A percentile compares a stretch with the other conserved stretches of the same genome.
Evolutionary conservation across 2,329 filamentous ascomycete species (phyloP).

Genomic region (Aurifilum marmelostoma): DNA sequence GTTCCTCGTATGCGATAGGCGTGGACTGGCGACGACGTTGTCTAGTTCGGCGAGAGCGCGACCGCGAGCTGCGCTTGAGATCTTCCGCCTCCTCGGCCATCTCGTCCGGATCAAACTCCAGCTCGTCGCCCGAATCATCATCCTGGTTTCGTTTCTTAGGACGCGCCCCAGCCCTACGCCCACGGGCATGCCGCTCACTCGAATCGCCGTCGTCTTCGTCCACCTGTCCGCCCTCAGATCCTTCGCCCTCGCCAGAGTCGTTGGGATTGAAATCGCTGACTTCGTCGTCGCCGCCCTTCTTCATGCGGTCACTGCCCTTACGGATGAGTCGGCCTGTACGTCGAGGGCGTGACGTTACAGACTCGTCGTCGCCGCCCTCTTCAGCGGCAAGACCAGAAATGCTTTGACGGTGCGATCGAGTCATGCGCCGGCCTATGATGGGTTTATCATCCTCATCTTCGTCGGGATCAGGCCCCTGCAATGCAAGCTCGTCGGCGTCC

Average conservation of each 20-base stretch:
- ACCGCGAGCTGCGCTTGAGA: slow-evolving; percentile 57
- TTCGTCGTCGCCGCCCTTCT: slow-evolving; percentile 53
- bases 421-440: slow-evolving; percentile 21
- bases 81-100: slow-evolving; percentile 68
- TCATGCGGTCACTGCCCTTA: slow-evolving; percentile 41
- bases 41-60: slow-evolving; percentile 44
- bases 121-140: slow-evolving; percentile 59
- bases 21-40: slow-evolving; percentile 56
- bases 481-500: slow-evolving; percentile 38
- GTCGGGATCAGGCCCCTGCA: slow-evolving; percentile 37
- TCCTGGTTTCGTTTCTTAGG: slow-evolving; percentile 51
- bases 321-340: slow-evolving; percentile 21
- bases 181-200: slow-evolving; percentile 55
- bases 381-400: slow-evolving; percentile 35
- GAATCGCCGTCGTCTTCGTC: slow-evolving; percentile 50
- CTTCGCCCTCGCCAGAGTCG: slow-evolving; percentile 59
- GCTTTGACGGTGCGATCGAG: slow-evolving; percentile 30
- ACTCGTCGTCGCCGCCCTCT: slow-evolving; percentile 33
- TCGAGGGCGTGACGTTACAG: slow-evolving; percentile 25
- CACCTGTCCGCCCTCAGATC: slow-evolving; percentile 42
- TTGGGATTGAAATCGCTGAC: slow-evolving; percentile 67
- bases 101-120: slow-evolving; percentile 64
- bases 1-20: slow-evolving; percentile 63
- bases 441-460: slow-evolving; percentile 40
- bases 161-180: slow-evolving; percentile 45